These are phyloP conservation scores for Endothia cerciana DNA, from an alignment of 2,329 filamentous ascomycete genomes.

Conservation along the genomic window DNA sequence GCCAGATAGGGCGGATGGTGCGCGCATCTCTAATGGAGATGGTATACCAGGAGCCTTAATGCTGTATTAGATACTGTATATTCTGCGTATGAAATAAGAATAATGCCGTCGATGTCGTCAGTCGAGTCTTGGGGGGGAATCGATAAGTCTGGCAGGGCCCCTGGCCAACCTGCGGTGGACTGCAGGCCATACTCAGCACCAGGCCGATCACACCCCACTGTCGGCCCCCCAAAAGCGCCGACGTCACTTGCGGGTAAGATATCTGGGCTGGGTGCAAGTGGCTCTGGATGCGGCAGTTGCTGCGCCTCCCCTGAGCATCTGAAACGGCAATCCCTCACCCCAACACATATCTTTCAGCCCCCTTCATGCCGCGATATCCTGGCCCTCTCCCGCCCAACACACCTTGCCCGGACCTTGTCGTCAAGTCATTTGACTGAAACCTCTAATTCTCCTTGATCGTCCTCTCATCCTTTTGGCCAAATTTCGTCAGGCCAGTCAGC, in stretches of 20 bases:
- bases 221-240: not conserved
- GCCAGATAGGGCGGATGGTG: not conserved
- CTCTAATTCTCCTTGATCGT: not conserved
- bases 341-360: slow-evolving; percentile 21
- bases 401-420: not conserved
- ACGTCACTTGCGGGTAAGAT: not conserved
- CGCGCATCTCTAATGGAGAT: not conserved
- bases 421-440: slow-evolving; percentile 14
- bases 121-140: not conserved
- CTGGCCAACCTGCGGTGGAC: not conserved
- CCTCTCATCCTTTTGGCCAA: not conserved
- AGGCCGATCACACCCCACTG: not conserved
- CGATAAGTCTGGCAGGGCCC: not conserved
- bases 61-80: not conserved
- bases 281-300: slow-evolving; percentile 3
- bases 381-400: not conserved
- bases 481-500: not conserved
- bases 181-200: not conserved
- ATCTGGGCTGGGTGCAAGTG: not conserved
- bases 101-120: slow-evolving; percentile 3
- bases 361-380: slow-evolving; percentile 14
- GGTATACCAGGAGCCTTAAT: not conserved
- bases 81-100: not conserved
- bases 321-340: slow-evolving; percentile 24
- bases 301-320: slow-evolving; percentile 30